Evolutionary conservation across 2,329 filamentous ascomycete species (phyloP), one percentile per base, ranked within the genome.

Genomic region (Zasmidium angulare): DNA sequence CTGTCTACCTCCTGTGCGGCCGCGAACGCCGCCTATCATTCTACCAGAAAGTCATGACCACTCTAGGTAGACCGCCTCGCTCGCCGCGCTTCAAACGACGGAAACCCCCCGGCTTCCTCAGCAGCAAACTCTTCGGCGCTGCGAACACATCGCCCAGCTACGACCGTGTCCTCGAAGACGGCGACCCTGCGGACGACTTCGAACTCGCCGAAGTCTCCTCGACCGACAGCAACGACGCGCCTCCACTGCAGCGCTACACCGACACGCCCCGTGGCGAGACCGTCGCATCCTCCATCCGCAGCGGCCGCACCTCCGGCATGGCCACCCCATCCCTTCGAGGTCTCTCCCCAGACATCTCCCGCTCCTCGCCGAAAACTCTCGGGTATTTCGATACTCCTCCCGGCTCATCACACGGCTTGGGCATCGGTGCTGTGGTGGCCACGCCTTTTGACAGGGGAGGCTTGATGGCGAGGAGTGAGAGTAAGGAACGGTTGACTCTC

Each of bases 121-220:
- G 58, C 54, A 67, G 82, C 63, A 90, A 89, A 70, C 75, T 95
- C 3, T 89, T 96, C 62, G 84, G 81, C 20, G 69, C 83, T 14
- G 82, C 84, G 3, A 76, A 73, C 12, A 82, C 84, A 7, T 67
- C 68, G 7, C 76, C 76, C 1, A 64, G 70, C 2, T 97, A 97
- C 71, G 93, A 97, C 71, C 87, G 91, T 26, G 88, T 97, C 2
- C 77, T 96, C 53, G 92, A 97, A 76, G 89, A 93, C 66, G 92
- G 89, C 12, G 84, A 86, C n/a, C 77, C 11, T 78, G 77, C 1
- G 76, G 50, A 84, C 56, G 88, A 91, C 46, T 93, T 96, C 70
- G 93, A 97, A 72, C 83, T 97, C 1, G 86, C 84, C 24, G 86
- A 86, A 17, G 76, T 85, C 9, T 84, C 87, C 26, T 86, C 77